Conservation (phyloP, 2,329 filamentous ascomycete species). For the Botrytis aclada region DNA sequence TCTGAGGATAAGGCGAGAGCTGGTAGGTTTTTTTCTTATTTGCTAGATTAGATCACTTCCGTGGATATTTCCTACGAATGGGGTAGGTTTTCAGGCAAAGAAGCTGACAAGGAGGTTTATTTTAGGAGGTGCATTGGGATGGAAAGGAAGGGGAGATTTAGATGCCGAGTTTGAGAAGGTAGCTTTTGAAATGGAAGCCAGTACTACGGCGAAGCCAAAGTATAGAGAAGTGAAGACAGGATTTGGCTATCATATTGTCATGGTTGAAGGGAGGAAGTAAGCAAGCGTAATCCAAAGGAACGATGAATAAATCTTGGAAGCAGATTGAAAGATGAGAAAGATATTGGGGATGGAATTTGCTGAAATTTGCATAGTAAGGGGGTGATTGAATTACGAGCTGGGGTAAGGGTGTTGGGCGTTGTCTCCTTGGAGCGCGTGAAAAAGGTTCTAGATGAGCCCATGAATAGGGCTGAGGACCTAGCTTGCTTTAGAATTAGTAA, state of each 20-base stretch:
- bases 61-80: background rate
- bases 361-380: background rate
- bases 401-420: constrained; percentile 3
- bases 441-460: constrained; percentile 5
- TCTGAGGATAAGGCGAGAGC: constrained; percentile 75
- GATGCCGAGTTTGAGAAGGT: constrained; percentile 69
- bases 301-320: background rate
- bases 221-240: constrained; percentile 69
- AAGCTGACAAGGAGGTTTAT: background rate
- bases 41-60: background rate
- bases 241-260: constrained; percentile 77
- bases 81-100: background rate
- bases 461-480: constrained; percentile 2
- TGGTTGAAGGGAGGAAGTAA: constrained; percentile 52
- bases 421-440: background rate
- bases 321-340: background rate
- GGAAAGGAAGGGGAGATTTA: constrained; percentile 67
- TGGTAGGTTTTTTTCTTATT: constrained; percentile 42
- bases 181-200: constrained; percentile 66
- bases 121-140: constrained; percentile 66
- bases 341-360: background rate
- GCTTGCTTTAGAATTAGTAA: background rate
- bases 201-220: constrained; percentile 61
- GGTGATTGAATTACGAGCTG: background rate
- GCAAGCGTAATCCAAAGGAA: background rate